Conservation (phyloP, 345 rosid species). For the Hibiscus syriacus region DNA sequence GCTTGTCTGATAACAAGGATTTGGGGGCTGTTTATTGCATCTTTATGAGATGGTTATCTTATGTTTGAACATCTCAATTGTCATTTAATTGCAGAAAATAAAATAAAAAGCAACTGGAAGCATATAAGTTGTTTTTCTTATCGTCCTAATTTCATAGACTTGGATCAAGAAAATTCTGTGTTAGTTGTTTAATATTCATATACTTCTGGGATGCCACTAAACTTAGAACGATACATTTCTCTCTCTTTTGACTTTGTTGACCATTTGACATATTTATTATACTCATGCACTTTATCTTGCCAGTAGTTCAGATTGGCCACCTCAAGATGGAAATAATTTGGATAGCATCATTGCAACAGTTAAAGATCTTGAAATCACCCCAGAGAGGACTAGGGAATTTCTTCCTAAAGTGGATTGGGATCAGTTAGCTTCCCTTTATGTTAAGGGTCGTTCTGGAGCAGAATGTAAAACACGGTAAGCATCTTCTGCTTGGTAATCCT, state of each 20-base stretch:
- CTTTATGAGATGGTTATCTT: background rate
- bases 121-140: background rate
- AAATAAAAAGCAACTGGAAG: background rate
- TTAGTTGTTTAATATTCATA: background rate
- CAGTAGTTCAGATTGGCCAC: slow-evolving; percentile 47
- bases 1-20: background rate
- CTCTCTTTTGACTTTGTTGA: slow-evolving; percentile 1
- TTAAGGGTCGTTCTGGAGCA: slow-evolving; percentile 58
- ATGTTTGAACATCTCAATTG: slow-evolving; percentile 1
- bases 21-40: background rate
- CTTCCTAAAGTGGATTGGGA: slow-evolving; percentile 85
- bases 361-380: slow-evolving; percentile 63
- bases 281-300: slow-evolving; percentile 19
- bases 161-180: background rate
- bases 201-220: background rate
- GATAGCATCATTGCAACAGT: slow-evolving; percentile 46
- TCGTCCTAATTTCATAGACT: background rate
- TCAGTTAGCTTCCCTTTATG: slow-evolving; percentile 54
- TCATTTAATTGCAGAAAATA: background rate
- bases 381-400: slow-evolving; percentile 58
- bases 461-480: slow-evolving; percentile 87
- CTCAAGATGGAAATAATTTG: slow-evolving; percentile 28
- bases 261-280: slow-evolving; percentile 10
- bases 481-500: slow-evolving; percentile 9
- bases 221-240: background rate